A percentile compares a stretch with the other conserved stretches of the same genome.
These are phyloP conservation scores for Dentipellis sp. DNA, from an alignment of 768 basidiomycete genomes.

Conservation along the genomic window DNA sequence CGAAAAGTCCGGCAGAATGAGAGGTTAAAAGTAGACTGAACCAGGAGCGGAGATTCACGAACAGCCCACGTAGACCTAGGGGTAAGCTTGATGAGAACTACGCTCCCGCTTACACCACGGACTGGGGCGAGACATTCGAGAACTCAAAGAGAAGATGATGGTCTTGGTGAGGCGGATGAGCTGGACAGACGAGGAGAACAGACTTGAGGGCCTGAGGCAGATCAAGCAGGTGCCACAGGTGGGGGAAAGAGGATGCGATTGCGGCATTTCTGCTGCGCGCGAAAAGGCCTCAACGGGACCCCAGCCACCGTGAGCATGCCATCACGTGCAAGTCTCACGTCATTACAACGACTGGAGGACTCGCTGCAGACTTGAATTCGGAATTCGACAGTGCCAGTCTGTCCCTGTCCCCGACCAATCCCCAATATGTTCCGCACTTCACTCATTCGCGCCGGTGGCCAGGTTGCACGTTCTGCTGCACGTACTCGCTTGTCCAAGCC, in stretches of 20 bases:
- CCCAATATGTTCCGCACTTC: neutral
- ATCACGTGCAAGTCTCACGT: neutral
- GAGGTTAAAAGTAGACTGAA: neutral
- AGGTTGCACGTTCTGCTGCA: neutral
- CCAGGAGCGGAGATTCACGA: neutral
- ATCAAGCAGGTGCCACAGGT: constrained; percentile 4
- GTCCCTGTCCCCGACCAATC: neutral
- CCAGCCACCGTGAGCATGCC: constrained; percentile 2
- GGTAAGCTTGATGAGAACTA: constrained; percentile 35
- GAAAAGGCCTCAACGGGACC: constrained; percentile 22
- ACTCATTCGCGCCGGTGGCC: neutral
- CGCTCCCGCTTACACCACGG: constrained; percentile 28
- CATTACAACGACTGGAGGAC: neutral
- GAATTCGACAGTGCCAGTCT: neutral
- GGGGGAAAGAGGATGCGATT: constrained; percentile 12
- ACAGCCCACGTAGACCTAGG: neutral
- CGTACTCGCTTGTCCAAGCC: neutral
- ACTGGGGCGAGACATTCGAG: neutral
- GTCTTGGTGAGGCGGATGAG: neutral
- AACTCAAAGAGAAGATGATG: neutral
- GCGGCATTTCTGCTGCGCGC: constrained; percentile 35
- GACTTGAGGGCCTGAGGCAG: neutral
- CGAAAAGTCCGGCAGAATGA: neutral
- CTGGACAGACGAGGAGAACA: neutral
- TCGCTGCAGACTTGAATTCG: neutral